Base-by-base conservation (phyloP, 495 filamentous ascomycete species). In the Podospora tetraspora region DNA sequence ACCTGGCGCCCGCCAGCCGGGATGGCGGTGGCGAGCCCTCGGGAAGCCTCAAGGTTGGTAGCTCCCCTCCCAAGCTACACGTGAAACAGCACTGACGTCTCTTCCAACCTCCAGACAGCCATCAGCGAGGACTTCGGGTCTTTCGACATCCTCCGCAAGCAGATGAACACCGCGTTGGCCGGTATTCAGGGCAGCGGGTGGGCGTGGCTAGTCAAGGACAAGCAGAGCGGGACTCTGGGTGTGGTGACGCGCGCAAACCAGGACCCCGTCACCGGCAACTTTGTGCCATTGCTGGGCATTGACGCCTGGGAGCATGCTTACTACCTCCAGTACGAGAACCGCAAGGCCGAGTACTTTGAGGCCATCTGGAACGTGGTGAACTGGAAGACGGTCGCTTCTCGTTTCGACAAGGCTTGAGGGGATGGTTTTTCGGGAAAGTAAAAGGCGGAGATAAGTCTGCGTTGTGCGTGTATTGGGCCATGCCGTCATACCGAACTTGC, bases 281-380 rank as follows among this genome's bases (percentile, higher is more conserved):
- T 86, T 79, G 79, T 86, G 68, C 93, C 93, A 34, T 81, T 97
- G 23, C 81, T 96, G 59, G 93, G 93, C 57, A 90, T 97, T 79
- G 93, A 97, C 81, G 92, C 92, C 63, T 97, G 93, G 93, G 93
- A 97, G 82, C 73, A 82, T 67, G 79, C 82, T 59, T 84, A 86
- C 76, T 85, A 84, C 82, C 84, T 99, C 66, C 93, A 99, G 84
- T 99, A 99, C 80, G 86, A 97, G 85, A 99, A 98, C 84, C 90
- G 94, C 77, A 99, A 99, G 87, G 95, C 92, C 64, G 96, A 97
- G 79, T 99, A 99, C 83, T 97, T 99, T 80, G 87, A 87, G 67
- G 93, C 93, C 67, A 91, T 99, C 77, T 99, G 95, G 95, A 92
- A 97, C 71, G 92, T 99, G 61, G 83, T 97, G 74, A 96, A 96